phyloP scores from a whole-genome alignment of 176 grass and related monocot genomes.

The Juncus effusus region DNA sequence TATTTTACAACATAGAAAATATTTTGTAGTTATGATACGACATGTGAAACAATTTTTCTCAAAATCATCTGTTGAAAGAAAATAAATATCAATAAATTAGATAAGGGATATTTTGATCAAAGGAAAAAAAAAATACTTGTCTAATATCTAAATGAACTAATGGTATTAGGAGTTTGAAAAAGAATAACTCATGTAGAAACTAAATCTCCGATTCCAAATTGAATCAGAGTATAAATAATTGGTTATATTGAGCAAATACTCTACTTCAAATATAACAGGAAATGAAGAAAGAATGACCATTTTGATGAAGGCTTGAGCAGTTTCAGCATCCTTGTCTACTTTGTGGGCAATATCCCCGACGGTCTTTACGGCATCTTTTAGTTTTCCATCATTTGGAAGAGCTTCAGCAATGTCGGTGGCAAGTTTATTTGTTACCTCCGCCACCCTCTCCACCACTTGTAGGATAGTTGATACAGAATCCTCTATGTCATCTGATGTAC shows the following conservation, averaged over 20 bases:
- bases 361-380: constrained; percentile 40
- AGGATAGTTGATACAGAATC: constrained; percentile 28
- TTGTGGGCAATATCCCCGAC: constrained; percentile 51
- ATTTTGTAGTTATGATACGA: no score
- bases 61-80: no score
- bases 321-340: constrained; percentile 59
- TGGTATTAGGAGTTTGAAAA: no score
- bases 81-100: no score
- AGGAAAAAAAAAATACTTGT: no score
- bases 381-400: constrained; percentile 41
- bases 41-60: no score
- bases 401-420: constrained; percentile 36
- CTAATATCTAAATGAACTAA: no score
- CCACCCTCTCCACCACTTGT: constrained; percentile 53
- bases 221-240: neutral
- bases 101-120: no score
- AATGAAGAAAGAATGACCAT: constrained; percentile 40
- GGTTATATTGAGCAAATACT: neutral
- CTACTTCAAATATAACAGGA: neutral
- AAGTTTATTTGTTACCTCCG: constrained; percentile 55
- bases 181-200: no score
- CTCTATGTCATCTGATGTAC: constrained; percentile 40
- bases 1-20: no score
- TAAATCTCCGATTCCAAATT: no score
- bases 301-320: constrained; percentile 48